Conservation (phyloP, 768 basidiomycete species). For the Botryobasidium botryosum region DNA sequence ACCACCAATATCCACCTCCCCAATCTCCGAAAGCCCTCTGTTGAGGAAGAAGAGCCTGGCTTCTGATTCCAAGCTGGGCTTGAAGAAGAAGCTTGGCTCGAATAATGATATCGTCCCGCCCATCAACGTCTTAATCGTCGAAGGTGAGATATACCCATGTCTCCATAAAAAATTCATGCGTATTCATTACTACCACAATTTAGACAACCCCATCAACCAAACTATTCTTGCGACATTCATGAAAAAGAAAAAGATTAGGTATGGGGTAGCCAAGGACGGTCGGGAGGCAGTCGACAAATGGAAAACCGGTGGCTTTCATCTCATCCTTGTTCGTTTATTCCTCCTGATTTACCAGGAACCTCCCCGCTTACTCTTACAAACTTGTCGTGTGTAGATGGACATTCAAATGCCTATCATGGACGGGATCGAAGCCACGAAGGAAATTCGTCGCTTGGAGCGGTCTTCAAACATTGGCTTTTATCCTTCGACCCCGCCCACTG, state of each 20-base stretch:
- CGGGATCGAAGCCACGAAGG: conserved; percentile 92
- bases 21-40: too few species aligned
- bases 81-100: too few species aligned
- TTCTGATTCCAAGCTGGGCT: too few species aligned
- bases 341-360: background rate
- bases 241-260: conserved; percentile 90
- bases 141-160: conserved; percentile 42
- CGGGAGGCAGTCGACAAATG: conserved; percentile 93
- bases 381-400: conserved; percentile 63
- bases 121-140: conserved; percentile 94
- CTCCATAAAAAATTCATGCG: background rate
- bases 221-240: conserved; percentile 95
- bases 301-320: conserved; percentile 81
- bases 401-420: conserved; percentile 99
- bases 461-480: conserved; percentile 45
- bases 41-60: too few species aligned
- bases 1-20: too few species aligned
- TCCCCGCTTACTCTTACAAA: conserved; percentile 10
- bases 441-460: conserved; percentile 78
- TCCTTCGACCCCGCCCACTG: conserved; percentile 48
- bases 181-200: background rate
- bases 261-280: conserved; percentile 86
- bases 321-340: conserved; percentile 61
- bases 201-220: conserved; percentile 98
- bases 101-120: conserved; percentile 71